Base-by-base conservation (phyloP, 495 filamentous ascomycete species). In the Lichenothelia convexa region DNA sequence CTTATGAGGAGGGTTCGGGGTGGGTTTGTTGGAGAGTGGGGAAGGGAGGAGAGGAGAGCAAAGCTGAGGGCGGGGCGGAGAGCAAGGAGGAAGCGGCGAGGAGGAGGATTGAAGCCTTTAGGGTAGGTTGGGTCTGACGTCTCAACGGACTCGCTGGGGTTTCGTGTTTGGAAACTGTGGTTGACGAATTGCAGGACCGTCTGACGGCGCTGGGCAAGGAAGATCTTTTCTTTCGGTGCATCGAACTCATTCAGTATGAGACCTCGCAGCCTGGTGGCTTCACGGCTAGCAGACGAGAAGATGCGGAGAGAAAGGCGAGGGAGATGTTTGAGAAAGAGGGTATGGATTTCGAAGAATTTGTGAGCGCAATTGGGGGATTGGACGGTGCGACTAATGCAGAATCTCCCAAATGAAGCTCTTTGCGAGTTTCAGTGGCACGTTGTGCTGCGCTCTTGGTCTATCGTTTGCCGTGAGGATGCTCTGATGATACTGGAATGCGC, bases 221-320 rank as follows among this genome's bases (percentile, higher is more conserved):
- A 52, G 68, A 75, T 38, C 52, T 92, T 5, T 92, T 92, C 57
- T 89, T 75, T 55, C 66, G 75, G 21, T 85, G 80, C 78, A 76
- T 86, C 34, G 83, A 92, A 58, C 54, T 89, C 38, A 63, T 91
- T 26, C 82, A 91, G 53, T 83, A 69, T 47, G 83, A 89, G 56
- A 78, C 78, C 33, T 68, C 67, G 20, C 66, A 65, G 41, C 71
- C 80, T 0, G 81, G 75, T 27, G 77, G 77, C 0, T 86, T 86
- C 46, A 75, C 70, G 1, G 78, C 85, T 56, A 54, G 64, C 17
- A 63, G 38, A 38, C 38, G 45, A 21, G 38, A 19, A 12, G 38
- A 63, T 33, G 68, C 71, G 1, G 78, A 82, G 45, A 40, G 67
- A 15, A 67, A 77, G 65, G 70, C 70, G 43, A 63, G 68, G 62